Conservation (phyloP, 371 early-diverging fungal species). For the Sporodiniella umbellata region DNA sequence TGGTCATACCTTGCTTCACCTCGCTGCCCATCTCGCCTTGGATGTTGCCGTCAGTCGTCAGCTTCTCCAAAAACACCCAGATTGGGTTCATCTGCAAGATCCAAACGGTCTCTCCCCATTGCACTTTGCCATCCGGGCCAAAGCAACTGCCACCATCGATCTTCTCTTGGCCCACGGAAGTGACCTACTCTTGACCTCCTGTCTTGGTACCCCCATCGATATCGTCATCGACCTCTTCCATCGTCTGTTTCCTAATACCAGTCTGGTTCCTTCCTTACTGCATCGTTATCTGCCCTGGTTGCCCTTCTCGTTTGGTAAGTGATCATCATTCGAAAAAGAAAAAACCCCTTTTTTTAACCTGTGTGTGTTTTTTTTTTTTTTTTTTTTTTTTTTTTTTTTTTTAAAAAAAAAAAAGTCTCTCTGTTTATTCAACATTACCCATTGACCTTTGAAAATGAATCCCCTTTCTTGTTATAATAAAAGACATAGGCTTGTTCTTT, state of each 20-base stretch:
- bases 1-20: slow-evolving; percentile 21
- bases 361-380: not conserved
- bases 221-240: not conserved
- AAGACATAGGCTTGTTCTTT: not conserved
- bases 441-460: too few species aligned
- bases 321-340: not conserved
- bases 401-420: not conserved
- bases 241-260: not conserved
- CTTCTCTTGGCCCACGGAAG: slow-evolving; percentile 2
- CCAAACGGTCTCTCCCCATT: slow-evolving; percentile 19
- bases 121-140: slow-evolving; percentile 8
- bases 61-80: too few species aligned
- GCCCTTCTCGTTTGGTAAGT: not conserved
- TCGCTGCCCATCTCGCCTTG: too few species aligned
- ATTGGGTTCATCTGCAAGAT: slow-evolving; percentile 8
- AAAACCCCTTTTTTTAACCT: too few species aligned
- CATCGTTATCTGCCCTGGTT: not conserved
- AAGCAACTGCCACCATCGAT: not conserved
- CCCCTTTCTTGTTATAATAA: not conserved
- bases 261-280: not conserved
- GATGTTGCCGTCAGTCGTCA: too few species aligned
- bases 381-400: not conserved
- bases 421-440: too few species aligned
- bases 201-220: slow-evolving; percentile 3
- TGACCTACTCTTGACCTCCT: not conserved